These are phyloP conservation scores for Plenodomus lindquistii DNA, from an alignment of 2,329 filamentous ascomycete genomes.

Conservation along the genomic window DNA sequence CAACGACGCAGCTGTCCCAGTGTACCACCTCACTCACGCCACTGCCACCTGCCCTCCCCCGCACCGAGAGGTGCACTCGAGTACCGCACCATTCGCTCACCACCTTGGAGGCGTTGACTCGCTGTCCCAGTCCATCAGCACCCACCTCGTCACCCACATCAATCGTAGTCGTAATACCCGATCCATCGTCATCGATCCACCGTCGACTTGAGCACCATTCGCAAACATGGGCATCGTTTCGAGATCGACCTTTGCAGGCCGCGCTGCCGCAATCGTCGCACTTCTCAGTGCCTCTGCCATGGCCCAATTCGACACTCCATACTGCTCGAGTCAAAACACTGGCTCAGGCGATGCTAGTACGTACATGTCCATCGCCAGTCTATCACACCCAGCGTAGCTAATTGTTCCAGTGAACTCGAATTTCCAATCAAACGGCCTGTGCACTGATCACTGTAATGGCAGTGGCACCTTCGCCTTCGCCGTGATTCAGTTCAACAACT, in stretches of 20 bases:
- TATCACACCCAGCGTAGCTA: conserved; percentile 1
- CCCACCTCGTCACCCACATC: no score
- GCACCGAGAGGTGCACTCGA: not conserved
- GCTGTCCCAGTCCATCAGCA: conserved; percentile 11
- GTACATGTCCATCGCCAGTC: conserved; percentile 9
- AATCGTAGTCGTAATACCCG: no score
- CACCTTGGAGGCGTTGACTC: conserved; percentile 28
- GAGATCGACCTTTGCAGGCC: not conserved
- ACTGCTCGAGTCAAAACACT: conserved; percentile 53
- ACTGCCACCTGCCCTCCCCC: conserved; percentile 7
- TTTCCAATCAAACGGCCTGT: conserved; percentile 70
- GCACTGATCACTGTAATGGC: conserved; percentile 61
- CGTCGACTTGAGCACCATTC: conserved; percentile 2
- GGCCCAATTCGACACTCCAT: conserved; percentile 34
- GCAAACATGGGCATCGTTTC: conserved; percentile 14
- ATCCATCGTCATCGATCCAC: conserved; percentile 2
- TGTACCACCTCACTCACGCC: conserved; percentile 17
- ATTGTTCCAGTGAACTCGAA: conserved; percentile 30
- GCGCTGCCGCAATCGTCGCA: not conserved
- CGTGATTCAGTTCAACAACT: conserved; percentile 65
- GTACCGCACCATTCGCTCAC: conserved; percentile 5
- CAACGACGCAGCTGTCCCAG: no score
- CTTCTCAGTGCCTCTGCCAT: conserved; percentile 16
- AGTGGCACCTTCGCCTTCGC: conserved; percentile 64
- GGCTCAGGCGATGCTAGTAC: conserved; percentile 42